Evolutionary conservation across 2,329 filamentous ascomycete species (phyloP), one percentile per base, ranked within the genome.

Genomic region (Diaporthe sp.): DNA sequence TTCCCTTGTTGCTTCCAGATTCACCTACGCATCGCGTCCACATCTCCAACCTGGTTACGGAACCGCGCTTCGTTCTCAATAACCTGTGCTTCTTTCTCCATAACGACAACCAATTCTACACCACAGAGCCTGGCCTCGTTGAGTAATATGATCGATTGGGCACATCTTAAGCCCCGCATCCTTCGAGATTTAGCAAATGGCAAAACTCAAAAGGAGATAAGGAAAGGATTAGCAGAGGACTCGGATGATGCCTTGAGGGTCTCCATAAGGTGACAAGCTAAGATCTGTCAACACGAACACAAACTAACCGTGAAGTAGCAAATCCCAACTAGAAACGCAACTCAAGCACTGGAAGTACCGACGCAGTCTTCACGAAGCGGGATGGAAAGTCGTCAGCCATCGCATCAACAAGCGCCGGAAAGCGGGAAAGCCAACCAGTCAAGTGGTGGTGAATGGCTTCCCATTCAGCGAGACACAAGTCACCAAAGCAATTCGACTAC

Each of bases 261-360:
- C 0, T 56, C 30, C 8, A 56, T 56, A 22, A 56, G 53, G 53
- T 56, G n/a, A 35, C 8, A 35, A 56, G 15, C 53, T 19, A 56
- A 56, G 9, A 8, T n/a, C 32, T n/a, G 8, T 17, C 10, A n/a
- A n/a, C 19, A n/a, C 0, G 19, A n/a, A 2, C 19, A n/a, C 2
- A 22, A 9, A n/a, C 30, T 56, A 12, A 56, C 8, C 53, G 13
- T n/a, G 12, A 1, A 22, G 12, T 3, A 56, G 53, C 53, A 56
- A 56, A 35, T 56, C 30, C 10, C 53, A 56, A 35, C 10, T 56
- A 4, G 53, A 56, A 56, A 56, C 30, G 7, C 7, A n/a, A n/a
- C 30, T 56, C 8, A 56, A 56, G 3, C 10, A n/a, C 17, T 56
- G 30, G 30, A 35, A 35, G 4, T 56, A 56, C 19, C 53, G 30